phyloP scores from a whole-genome alignment of 805 yeast genomes.

The Suhomyces tanzawaensis region DNA sequence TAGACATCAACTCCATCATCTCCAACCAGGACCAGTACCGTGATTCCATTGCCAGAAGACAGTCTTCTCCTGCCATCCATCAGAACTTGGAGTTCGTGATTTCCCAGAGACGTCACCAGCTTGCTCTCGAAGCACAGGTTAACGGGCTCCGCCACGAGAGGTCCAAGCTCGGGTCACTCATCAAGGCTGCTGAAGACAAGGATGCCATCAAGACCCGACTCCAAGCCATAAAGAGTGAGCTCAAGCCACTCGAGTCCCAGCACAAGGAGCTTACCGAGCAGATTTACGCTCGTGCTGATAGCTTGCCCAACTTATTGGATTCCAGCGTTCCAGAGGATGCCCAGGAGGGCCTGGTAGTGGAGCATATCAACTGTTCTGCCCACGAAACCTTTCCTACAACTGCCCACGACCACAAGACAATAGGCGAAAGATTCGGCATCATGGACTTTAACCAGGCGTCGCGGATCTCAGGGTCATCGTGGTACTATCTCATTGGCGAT shows the following conservation, averaged over 20 bases:
- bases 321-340: constrained; percentile 42
- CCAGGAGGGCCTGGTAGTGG: constrained; percentile 43
- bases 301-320: constrained; percentile 64
- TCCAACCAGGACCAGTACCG: constrained; percentile 18
- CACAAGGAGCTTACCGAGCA: constrained; percentile 29
- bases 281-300: constrained; percentile 41
- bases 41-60: constrained; percentile 29
- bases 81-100: constrained; percentile 25
- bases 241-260: constrained; percentile 27
- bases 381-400: constrained; percentile 12
- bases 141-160: constrained; percentile 29
- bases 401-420: constrained; percentile 59
- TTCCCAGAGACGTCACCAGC: constrained; percentile 22
- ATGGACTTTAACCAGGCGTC: constrained; percentile 74
- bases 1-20: constrained; percentile 24
- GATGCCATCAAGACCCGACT: constrained; percentile 17
- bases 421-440: constrained; percentile 66
- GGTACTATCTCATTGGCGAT: constrained; percentile 81
- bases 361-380: constrained; percentile 51
- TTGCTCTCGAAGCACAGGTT: constrained; percentile 20
- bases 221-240: constrained; percentile 20
- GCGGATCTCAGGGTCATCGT: constrained; percentile 75
- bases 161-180: constrained; percentile 22
- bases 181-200: constrained; percentile 12
- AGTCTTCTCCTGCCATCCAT: constrained; percentile 15